phyloP scores from a whole-genome alignment of 306 rosid genomes.

The Lithocarpus polystachyus region DNA sequence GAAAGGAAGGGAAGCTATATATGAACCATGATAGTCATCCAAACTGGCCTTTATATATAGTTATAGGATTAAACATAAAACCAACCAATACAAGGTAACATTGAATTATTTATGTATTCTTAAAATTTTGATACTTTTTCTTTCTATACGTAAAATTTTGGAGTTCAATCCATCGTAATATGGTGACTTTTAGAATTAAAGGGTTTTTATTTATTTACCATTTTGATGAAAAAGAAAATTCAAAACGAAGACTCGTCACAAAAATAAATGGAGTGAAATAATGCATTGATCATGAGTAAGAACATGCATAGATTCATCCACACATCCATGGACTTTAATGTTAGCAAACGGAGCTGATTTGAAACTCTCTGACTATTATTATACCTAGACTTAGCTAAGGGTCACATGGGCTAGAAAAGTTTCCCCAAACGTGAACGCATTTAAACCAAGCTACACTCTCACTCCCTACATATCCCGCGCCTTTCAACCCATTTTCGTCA shows the following conservation, averaged over 20 bases:
- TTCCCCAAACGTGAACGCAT: constrained; percentile 77
- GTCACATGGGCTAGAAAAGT: constrained; percentile 58
- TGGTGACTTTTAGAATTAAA: neutral
- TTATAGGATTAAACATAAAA: no score
- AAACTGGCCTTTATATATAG: neutral
- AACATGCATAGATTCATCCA: neutral
- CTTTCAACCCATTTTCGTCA: constrained; percentile 30
- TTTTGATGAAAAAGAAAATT: neutral
- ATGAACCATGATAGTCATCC: neutral
- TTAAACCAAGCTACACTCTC: constrained; percentile 60
- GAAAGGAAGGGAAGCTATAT: neutral
- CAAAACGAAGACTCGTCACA: neutral
- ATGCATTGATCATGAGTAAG: neutral
- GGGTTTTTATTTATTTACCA: neutral
- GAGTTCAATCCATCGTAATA: neutral
- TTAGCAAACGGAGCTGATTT: neutral
- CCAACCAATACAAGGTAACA: no score
- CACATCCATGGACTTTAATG: neutral
- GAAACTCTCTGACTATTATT: constrained; percentile 13
- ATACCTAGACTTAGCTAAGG: constrained; percentile 30
- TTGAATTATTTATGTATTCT: neutral
- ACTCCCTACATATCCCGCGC: constrained; percentile 76
- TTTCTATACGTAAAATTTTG: neutral
- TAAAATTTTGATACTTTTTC: neutral
- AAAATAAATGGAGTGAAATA: neutral